phyloP scores from a whole-genome alignment of 306 rosid species.

The Quercus mongolica region DNA sequence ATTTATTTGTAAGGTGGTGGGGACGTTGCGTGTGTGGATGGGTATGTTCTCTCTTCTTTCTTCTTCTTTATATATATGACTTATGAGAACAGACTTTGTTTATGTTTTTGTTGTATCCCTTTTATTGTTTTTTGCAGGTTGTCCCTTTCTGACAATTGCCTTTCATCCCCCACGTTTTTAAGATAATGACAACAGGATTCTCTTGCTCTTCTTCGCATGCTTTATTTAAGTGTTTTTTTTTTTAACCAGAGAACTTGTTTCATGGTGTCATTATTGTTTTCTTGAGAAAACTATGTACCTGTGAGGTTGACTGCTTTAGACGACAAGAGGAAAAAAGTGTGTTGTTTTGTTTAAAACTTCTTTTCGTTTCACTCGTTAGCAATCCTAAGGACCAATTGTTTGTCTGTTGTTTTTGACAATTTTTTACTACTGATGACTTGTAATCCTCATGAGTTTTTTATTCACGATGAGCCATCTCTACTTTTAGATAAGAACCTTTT shows the following conservation, averaged over 20 bases:
- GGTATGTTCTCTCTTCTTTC: neutral
- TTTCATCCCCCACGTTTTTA: neutral
- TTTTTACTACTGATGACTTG: too few relatives aligned
- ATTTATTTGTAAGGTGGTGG: neutral
- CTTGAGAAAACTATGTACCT: too few relatives aligned
- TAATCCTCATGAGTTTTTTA: neutral
- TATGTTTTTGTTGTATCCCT: too few relatives aligned
- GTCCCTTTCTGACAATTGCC: neutral
- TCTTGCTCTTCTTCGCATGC: too few relatives aligned
- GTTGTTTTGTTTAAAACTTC: too few relatives aligned
- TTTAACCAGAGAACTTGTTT: neutral
- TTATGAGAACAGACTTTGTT: neutral
- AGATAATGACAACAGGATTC: neutral
- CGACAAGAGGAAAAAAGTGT: too few relatives aligned
- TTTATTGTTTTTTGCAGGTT: neutral
- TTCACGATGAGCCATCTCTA: neutral
- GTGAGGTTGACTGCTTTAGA: too few relatives aligned
- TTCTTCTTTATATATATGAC: neutral
- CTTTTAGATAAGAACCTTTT: neutral
- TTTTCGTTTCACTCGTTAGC: too few relatives aligned
- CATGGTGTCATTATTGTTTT: too few relatives aligned
- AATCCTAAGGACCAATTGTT: too few relatives aligned
- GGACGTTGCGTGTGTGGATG: constrained; percentile 19
- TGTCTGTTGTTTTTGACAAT: too few relatives aligned
- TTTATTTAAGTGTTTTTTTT: neutral